Base-by-base conservation (phyloP, 2,329 filamentous ascomycete genomes). In the Exserohilum turcica region DNA sequence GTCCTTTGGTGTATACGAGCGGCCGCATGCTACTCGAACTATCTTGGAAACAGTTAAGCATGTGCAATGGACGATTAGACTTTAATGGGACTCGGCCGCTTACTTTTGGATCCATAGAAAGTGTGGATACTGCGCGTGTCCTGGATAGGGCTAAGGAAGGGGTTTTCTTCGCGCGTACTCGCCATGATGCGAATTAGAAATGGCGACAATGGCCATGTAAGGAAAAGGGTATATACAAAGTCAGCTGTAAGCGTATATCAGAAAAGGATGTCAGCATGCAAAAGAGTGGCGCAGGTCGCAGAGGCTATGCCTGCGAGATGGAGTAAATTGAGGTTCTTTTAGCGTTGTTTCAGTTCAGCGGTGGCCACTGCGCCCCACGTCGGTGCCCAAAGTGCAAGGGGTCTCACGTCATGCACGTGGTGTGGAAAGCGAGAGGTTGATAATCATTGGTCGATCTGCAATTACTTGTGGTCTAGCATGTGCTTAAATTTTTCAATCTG, bases 401-500 rank as follows among this genome's bases (percentile, higher is more conserved):
- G 31, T n/a, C 28, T 42, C 10, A 31, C 36, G 24, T 8, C 24
- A 37, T 13, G 35, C 16, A 19, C n/a, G 36, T 16, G 6, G 33
- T 36, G 12, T 21, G 19, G 31, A 47, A 32, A 32, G 13, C 43
- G 42, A 46, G n/a, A 28, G 18, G 32, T 29, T 10, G 12, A 15
- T 31, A 12, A 24, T 15, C 3, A 48, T 16, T 15, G n/a, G 35
- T 13, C n/a, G 29, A 24, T 27, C 39, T 53, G 33, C 27, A 21
- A 46, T 51, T 51, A 46, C 28, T 54, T 54, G 1, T 51, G 52
- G 43, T 68, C 73, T 48, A 81, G 73, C 78, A 81, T 78, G 56
- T 81, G 79, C 66, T 81, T 81, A 58, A 81, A 81, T 67, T 81
- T 81, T 54, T 81, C 79, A 59, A 81, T 81, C 78, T 78, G 58